These are phyloP conservation scores for Ustilago hordei DNA, from an alignment of 1,284 basidiomycete species.

Conservation along the genomic window DNA sequence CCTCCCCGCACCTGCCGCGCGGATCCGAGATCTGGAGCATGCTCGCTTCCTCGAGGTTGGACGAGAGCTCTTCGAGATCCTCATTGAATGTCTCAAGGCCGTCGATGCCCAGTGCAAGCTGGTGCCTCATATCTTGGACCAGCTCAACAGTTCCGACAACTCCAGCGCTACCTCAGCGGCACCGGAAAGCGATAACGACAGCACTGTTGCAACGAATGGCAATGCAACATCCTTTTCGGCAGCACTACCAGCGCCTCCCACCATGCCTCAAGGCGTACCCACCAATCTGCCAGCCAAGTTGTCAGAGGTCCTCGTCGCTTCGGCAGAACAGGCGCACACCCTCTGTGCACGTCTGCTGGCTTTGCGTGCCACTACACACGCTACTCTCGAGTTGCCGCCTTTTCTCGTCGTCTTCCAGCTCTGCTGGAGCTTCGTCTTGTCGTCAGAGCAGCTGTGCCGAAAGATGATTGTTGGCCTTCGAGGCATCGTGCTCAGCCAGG, in stretches of 20 bases:
- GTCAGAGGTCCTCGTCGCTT: slow-evolving; percentile 80
- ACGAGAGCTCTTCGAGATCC: slow-evolving; percentile 76
- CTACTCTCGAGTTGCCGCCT: slow-evolving; percentile 77
- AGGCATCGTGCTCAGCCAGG: slow-evolving; percentile 72
- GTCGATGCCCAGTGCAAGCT: slow-evolving; percentile 77
- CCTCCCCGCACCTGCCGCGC: slow-evolving; percentile 29
- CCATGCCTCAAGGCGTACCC: slow-evolving; percentile 57
- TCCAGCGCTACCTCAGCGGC: background rate
- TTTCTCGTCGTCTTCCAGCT: slow-evolving; percentile 86
- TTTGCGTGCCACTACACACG: slow-evolving; percentile 77
- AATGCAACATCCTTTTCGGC: background rate
- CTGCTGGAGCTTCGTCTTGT: slow-evolving; percentile 88
- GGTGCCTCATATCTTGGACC: slow-evolving; percentile 76
- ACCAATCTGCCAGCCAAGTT: slow-evolving; percentile 72
- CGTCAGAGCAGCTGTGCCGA: slow-evolving; percentile 84
- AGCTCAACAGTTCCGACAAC: slow-evolving; percentile 36
- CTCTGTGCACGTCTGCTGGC: slow-evolving; percentile 82
- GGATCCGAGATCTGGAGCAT: slow-evolving; percentile 78
- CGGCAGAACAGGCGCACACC: slow-evolving; percentile 85
- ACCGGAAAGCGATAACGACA: background rate
- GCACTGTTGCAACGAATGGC: background rate
- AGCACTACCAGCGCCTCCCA: slow-evolving; percentile 16
- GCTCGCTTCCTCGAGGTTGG: slow-evolving; percentile 78
- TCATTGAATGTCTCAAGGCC: slow-evolving; percentile 80
- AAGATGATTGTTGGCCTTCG: slow-evolving; percentile 92